Conservation (phyloP, 371 early-diverging fungal genomes). For the Saksenaea vasiformis region DNA sequence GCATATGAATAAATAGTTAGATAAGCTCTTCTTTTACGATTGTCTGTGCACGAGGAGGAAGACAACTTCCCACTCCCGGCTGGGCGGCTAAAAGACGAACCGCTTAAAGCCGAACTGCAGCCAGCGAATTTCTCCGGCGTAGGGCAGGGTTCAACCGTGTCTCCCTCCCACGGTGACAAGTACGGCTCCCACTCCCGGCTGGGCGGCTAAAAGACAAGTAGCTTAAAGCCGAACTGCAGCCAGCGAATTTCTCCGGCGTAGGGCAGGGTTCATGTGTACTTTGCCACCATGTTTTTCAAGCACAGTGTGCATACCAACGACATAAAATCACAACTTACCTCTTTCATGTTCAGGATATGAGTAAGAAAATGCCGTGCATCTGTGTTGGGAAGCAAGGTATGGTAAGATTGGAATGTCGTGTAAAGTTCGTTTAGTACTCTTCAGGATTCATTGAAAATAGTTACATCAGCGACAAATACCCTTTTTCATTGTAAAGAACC, state of each 20-base stretch:
- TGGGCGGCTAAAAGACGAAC: constrained; percentile 13
- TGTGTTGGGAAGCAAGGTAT: constrained; percentile 2
- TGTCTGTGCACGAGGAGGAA: constrained; percentile 13
- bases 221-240: constrained; percentile 7
- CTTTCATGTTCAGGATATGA: constrained; percentile 2
- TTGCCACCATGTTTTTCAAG: constrained; percentile 6
- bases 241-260: constrained; percentile 19
- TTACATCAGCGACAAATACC: not conserved
- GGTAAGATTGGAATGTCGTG: constrained; percentile 3
- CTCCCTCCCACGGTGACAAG: not conserved
- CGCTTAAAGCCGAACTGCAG: constrained; percentile 6
- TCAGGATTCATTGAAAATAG: constrained; percentile 5
- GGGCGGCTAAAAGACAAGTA: constrained; percentile 7
- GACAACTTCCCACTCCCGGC: constrained; percentile 18
- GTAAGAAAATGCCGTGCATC: not conserved
- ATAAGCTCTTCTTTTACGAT: constrained; percentile 3
- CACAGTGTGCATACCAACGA: constrained; percentile 5
- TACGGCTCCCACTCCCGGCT: constrained; percentile 13
- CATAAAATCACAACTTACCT: constrained; percentile 4
- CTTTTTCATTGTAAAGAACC: constrained; percentile 1
- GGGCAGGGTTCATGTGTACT: constrained; percentile 9
- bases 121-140: constrained; percentile 15
- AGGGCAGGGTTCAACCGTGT: not conserved
- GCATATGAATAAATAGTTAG: constrained; percentile 3
- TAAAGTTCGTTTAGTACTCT: constrained; percentile 5